phyloP scores from a whole-genome alignment of 169 alveolate species.

The Cryptosporidium tyzzeri region DNA sequence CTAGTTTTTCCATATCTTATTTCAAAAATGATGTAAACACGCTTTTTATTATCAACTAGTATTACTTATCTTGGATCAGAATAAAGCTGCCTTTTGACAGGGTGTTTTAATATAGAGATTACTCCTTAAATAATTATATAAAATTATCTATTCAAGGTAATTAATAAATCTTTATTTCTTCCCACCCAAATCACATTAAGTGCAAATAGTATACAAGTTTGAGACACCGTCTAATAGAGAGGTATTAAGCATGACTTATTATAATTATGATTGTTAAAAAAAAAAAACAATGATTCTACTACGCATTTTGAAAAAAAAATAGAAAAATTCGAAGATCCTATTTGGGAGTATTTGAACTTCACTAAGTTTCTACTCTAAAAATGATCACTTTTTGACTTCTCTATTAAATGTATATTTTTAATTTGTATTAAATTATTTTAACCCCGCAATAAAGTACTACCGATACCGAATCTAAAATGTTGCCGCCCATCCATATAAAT shows the following conservation, averaged over 20 bases:
- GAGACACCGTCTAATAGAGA: conserved; percentile 68
- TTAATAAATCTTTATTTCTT: background rate
- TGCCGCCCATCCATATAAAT: background rate
- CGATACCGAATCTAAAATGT: background rate
- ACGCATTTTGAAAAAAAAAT: background rate
- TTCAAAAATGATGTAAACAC: background rate
- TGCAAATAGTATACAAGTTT: background rate
- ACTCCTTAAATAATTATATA: background rate
- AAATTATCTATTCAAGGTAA: too few species aligned
- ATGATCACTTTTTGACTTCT: background rate
- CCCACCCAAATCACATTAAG: conserved; percentile 11
- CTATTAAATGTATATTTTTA: background rate
- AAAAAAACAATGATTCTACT: background rate
- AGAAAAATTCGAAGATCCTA: background rate
- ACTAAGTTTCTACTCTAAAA: too few species aligned
- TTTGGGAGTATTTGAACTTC: background rate
- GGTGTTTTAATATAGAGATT: background rate
- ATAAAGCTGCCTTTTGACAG: background rate
- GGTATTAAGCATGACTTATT: background rate
- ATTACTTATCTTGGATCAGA: background rate
- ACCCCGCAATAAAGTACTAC: background rate
- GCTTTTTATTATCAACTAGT: background rate
- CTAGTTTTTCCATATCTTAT: background rate
- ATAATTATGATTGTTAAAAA: background rate
- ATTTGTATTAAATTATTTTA: background rate